Conservation (phyloP, 176 grass and related monocot genomes). For the Pharus latifolius region DNA sequence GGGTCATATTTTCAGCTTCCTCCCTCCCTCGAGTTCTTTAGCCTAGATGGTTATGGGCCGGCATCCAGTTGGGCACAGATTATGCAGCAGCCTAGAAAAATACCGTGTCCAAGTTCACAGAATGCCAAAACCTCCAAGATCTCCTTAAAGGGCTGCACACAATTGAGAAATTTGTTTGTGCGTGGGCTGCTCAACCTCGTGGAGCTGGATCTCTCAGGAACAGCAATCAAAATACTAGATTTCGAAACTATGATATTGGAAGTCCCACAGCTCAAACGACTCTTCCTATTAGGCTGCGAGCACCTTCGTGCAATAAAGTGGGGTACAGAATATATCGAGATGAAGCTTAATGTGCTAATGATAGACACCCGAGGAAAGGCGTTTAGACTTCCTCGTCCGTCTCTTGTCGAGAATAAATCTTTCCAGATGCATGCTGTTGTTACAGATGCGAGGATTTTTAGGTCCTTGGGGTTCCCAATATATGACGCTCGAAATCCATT, state of each 20-base stretch:
- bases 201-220: neutral
- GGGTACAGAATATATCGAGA: too few species aligned
- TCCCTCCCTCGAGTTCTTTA: neutral
- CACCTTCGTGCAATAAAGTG: neutral
- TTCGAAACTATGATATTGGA: neutral
- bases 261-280: neutral
- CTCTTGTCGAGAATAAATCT: neutral
- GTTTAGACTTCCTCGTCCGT: neutral
- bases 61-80: neutral
- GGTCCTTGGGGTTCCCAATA: neutral
- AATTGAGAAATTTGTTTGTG: neutral
- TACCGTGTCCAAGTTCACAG: neutral
- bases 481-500: too few species aligned
- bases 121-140: neutral
- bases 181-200: neutral
- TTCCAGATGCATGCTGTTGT: neutral
- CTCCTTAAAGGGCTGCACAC: neutral
- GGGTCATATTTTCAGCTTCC: neutral
- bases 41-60: neutral
- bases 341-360: neutral
- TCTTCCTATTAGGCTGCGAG: neutral
- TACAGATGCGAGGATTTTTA: neutral
- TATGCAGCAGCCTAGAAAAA: neutral
- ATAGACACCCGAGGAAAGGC: neutral
- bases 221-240: slow-evolving; percentile 1